A percentile compares a stretch with the other conserved stretches of the same genome.
phyloP scores from a whole-genome alignment of 2,329 filamentous ascomycete genomes.

The Bipolaris oryzae region DNA sequence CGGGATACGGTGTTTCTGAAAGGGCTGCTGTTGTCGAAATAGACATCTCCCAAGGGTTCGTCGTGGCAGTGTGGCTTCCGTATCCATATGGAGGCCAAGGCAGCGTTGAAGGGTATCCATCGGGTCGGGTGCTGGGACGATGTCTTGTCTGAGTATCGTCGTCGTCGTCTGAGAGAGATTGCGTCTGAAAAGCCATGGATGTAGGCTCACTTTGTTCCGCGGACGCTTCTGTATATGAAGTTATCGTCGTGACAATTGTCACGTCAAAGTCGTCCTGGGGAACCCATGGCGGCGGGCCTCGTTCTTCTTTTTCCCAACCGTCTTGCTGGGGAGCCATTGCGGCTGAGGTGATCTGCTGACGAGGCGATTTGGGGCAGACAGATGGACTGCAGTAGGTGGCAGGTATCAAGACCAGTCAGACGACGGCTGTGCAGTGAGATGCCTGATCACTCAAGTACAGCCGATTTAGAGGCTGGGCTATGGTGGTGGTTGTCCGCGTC shows the following conservation, averaged over 20 bases:
- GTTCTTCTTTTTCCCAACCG: slow-evolving; percentile 10
- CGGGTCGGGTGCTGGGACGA: not conserved
- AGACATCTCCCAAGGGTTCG: slow-evolving; percentile 6
- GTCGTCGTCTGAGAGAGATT: not conserved
- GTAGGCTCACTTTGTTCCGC: not conserved
- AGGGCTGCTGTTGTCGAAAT: slow-evolving; percentile 7
- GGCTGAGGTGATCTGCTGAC: slow-evolving; percentile 25
- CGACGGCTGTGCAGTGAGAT: slow-evolving; percentile 1
- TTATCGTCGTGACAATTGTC: not conserved
- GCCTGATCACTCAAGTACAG: slow-evolving; percentile 19
- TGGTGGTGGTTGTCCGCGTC: slow-evolving; percentile 27
- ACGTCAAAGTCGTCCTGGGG: slow-evolving; percentile 1
- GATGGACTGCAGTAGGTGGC: slow-evolving; percentile 18
- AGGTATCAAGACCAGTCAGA: slow-evolving; percentile 19
- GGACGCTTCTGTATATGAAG: not conserved
- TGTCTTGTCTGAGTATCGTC: not conserved
- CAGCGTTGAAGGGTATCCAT: not conserved
- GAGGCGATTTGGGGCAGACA: slow-evolving; percentile 16
- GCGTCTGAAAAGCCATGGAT: not conserved
- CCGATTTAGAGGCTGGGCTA: slow-evolving; percentile 17
- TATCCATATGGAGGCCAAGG: slow-evolving; percentile 3
- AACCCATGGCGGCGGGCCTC: not conserved
- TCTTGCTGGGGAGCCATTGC: slow-evolving; percentile 24
- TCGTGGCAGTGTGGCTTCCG: not conserved
- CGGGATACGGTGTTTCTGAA: slow-evolving; percentile 9